Evolutionary conservation across 2,329 filamentous ascomycete species (phyloP), one percentile per base, ranked within the genome.

Genomic region (Xylariales sp.): DNA sequence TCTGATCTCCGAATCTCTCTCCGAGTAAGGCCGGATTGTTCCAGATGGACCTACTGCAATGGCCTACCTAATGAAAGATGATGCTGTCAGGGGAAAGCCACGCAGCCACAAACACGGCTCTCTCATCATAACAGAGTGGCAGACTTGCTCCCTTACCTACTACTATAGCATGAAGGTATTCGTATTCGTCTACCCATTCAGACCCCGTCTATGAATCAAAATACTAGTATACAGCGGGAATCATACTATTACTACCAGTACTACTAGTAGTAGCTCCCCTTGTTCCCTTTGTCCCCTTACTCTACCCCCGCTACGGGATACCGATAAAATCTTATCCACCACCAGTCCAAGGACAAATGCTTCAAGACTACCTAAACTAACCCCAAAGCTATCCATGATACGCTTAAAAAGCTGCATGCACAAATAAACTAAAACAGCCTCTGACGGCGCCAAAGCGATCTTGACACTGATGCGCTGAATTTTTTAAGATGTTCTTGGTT

Each of bases 201-300:
- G 45, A 16, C 36, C 36, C 18, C 10, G n/a, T 36, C 30, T 46
- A 45, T 28, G 23, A 18, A 18, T 46, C 16, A 41, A 39, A 28
- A 32, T 30, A 59, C 60, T 18, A 36, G 58, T 46, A 32, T 23
- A 23, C 23, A 23, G 23, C 23, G 64, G 45, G 30, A 57, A 57
- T 48, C 30, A 39, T 30, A 34, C 23, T 23, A 23, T 23, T 23
- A 23, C 23, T 23, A 23, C 1, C 23, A 23, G 23, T 23, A 23
- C 23, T 23, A 23, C 23, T 23, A 23, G 23, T 23, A 23, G 23
- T 23, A 23, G 16, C 14, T 55, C 34, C 43, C 43, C 56, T 36
- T 55, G 45, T 55, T 54, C 14, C 39, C 23, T 63, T 23, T 23
- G 23, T 23, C 23, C 23, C 23, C 23, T 23, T 23, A 23, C 23